Evolutionary conservation across 2,329 filamentous ascomycete species (phyloP).

Genomic region (Thermothelomyces thermophilus): DNA sequence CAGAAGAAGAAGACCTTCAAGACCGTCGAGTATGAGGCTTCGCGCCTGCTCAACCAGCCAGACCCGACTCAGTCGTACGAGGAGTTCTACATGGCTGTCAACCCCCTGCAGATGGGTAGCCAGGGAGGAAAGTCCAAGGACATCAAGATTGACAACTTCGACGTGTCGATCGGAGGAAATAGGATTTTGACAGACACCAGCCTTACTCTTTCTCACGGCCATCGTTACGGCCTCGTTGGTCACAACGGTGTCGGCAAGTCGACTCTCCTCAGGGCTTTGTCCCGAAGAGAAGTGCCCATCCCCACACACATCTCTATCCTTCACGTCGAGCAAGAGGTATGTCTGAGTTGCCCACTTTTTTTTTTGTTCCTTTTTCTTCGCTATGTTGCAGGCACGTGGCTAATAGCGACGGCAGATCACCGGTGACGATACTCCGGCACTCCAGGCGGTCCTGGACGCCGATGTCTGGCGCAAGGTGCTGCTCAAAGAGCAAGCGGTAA

Average conservation of each 20-base stretch:
- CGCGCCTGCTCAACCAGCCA: conserved; percentile 74
- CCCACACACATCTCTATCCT: conserved; percentile 98
- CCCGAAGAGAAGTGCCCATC: conserved; percentile 87
- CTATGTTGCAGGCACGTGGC: conserved; percentile 8
- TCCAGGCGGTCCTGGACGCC: conserved; percentile 93
- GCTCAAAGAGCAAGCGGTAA: conserved; percentile 75
- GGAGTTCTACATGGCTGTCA: conserved; percentile 99
- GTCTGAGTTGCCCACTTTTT: conserved; percentile 1
- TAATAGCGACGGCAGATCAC: conserved; percentile 56
- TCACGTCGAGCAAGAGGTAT: conserved; percentile 93
- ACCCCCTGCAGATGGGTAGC: conserved; percentile 80
- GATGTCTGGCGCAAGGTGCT: conserved; percentile 98
- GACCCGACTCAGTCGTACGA: conserved; percentile 88
- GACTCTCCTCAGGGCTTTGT: conserved; percentile 86
- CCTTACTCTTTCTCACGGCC: conserved; percentile 82
- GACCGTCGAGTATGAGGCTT: conserved; percentile 96
- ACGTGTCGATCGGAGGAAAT: conserved; percentile 83
- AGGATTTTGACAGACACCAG: conserved; percentile 88
- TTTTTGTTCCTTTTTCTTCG: too few relatives aligned
- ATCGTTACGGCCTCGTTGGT: conserved; percentile 93
- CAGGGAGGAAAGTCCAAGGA: conserved; percentile 89
- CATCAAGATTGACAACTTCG: conserved; percentile 94
- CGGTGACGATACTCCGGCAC: conserved; percentile 88
- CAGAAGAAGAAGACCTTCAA: conserved; percentile 98
- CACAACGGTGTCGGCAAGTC: conserved; percentile 99